A percentile compares a stretch with the other conserved stretches of the same genome.
Conservation (phyloP, 345 rosid genomes). For the Cochlearia excelsa region DNA sequence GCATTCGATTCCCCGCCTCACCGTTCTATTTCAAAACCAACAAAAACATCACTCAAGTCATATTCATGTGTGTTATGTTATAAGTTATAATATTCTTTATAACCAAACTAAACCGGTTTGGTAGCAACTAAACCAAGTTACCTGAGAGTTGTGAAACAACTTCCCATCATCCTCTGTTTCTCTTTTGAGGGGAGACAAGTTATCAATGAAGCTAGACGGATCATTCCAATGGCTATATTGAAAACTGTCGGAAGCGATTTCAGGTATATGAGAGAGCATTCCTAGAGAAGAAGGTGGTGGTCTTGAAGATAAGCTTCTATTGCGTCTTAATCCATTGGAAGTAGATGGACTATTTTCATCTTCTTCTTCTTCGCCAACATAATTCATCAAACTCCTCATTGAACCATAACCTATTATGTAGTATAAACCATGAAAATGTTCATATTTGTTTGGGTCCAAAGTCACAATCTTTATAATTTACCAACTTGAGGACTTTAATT, state of each 20-base stretch:
- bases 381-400: constrained; percentile 48
- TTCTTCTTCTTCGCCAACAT: constrained; percentile 44
- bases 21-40: constrained; percentile 39
- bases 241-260: constrained; percentile 40
- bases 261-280: constrained; percentile 69
- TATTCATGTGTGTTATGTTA: too few species aligned
- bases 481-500: too few species aligned
- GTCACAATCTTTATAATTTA: constrained; percentile 17
- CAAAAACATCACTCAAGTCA: neutral
- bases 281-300: constrained; percentile 58
- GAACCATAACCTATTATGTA: constrained; percentile 52
- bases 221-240: constrained; percentile 61
- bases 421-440: constrained; percentile 16
- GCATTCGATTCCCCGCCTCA: constrained; percentile 39
- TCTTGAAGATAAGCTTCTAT: constrained; percentile 54
- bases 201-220: constrained; percentile 46
- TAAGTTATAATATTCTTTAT: too few species aligned
- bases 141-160: constrained; percentile 50
- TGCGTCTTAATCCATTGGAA: constrained; percentile 51
- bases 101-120: constrained; percentile 14
- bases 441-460: constrained; percentile 4
- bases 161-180: constrained; percentile 43
- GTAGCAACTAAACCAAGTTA: constrained; percentile 27
- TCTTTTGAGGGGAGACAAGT: constrained; percentile 45
- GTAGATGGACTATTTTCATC: constrained; percentile 49